Conservation (phyloP, 2,329 filamentous ascomycete species). For the Exophiala aquamarina region DNA sequence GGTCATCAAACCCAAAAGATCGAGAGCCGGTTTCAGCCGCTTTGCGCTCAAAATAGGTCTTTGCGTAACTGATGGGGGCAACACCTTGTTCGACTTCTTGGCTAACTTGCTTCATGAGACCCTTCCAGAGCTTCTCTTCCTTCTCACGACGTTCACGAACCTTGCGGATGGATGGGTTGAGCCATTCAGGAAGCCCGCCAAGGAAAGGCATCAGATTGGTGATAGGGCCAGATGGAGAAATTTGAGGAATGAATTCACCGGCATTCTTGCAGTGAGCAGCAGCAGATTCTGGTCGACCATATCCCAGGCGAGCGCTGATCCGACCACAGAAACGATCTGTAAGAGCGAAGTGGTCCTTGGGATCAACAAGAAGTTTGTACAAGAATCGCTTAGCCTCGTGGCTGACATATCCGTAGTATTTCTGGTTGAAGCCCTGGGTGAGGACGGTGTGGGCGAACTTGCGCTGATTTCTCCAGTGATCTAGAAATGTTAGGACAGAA, state of each 20-base stretch:
- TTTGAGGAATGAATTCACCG: constrained; percentile 31
- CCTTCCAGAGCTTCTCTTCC: constrained; percentile 31
- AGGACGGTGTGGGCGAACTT: constrained; percentile 31
- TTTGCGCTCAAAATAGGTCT: constrained; percentile 25
- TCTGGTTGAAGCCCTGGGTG: constrained; percentile 29
- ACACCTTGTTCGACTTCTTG: constrained; percentile 26
- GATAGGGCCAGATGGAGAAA: constrained; percentile 29
- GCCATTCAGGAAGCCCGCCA: constrained; percentile 28
- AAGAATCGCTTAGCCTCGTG: constrained; percentile 30
- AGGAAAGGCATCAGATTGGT: constrained; percentile 29
- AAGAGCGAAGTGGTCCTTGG: constrained; percentile 29
- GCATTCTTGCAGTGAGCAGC: constrained; percentile 31
- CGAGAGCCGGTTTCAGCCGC: constrained; percentile 6
- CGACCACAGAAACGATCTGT: constrained; percentile 30
- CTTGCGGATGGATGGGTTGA: constrained; percentile 27
- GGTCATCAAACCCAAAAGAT: constrained; percentile 24
- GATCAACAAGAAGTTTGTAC: constrained; percentile 29
- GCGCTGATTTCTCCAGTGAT: constrained; percentile 30
- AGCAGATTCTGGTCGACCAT: constrained; percentile 27
- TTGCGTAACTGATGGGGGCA: constrained; percentile 28
- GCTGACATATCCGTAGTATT: constrained; percentile 30
- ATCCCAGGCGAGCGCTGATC: constrained; percentile 27
- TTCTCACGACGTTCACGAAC: constrained; percentile 30
- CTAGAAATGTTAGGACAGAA: constrained; percentile 9
- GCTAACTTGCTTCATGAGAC: constrained; percentile 28